phyloP scores from a whole-genome alignment of 2,329 filamentous ascomycete genomes.

The Pseudogymnoascus destructans region DNA sequence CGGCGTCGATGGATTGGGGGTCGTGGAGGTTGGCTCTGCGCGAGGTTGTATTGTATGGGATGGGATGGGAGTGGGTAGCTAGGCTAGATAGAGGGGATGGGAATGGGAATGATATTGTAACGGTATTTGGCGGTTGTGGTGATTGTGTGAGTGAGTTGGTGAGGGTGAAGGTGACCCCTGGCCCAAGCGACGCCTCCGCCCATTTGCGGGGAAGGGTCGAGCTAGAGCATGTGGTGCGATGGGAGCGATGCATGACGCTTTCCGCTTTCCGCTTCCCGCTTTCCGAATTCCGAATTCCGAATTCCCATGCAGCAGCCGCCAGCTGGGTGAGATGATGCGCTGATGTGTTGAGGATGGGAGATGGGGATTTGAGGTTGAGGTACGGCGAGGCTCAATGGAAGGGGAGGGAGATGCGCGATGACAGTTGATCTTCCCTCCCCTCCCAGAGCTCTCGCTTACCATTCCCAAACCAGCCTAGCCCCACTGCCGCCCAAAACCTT shows the following conservation, averaged over 20 bases:
- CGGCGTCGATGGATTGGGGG: background rate
- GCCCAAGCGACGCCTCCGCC: background rate
- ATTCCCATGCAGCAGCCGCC: background rate
- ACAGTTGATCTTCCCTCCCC: background rate
- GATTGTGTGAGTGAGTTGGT: background rate
- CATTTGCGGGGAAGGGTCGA: background rate
- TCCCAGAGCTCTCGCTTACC: background rate
- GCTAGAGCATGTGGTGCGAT: background rate
- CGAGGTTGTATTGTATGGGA: background rate
- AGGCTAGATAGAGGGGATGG: background rate
- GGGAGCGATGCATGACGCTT: background rate
- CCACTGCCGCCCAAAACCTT: background rate
- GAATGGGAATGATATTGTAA: background rate
- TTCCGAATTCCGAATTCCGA: too few relatives aligned
- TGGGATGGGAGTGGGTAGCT: background rate
- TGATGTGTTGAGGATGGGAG: background rate
- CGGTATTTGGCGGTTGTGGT: slow-evolving; percentile 1
- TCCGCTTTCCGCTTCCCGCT: too few relatives aligned
- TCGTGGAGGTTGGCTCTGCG: background rate
- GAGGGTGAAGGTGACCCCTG: background rate
- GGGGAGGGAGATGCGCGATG: background rate
- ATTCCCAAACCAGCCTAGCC: background rate
- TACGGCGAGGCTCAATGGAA: background rate
- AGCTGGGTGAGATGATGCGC: background rate
- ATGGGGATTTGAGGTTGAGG: background rate